These are phyloP conservation scores for Corymbia citriodora DNA, from an alignment of 441 rosid genomes.

Conservation along the genomic window DNA sequence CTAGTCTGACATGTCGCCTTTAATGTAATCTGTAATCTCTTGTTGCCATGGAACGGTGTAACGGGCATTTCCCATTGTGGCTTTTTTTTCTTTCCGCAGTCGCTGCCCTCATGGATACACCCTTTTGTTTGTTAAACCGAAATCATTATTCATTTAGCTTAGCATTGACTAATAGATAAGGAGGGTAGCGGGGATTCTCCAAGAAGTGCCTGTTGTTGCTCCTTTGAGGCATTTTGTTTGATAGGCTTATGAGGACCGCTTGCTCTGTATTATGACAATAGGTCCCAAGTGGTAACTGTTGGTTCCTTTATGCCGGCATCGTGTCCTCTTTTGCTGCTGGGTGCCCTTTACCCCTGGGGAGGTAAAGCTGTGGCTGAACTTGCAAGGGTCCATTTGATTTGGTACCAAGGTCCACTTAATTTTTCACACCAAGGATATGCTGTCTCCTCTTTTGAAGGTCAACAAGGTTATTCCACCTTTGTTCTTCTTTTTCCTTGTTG, in stretches of 20 bases:
- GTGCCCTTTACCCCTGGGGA: not conserved
- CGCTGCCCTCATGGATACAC: not conserved
- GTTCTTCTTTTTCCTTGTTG: not conserved
- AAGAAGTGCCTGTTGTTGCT: not conserved
- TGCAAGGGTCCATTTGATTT: not conserved
- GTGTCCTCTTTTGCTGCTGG: not conserved
- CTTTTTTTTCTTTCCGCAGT: not conserved
- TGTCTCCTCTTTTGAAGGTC: not conserved
- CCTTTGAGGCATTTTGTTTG: not conserved
- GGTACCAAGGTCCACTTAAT: not conserved
- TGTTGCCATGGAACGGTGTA: not conserved
- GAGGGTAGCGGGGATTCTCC: not conserved
- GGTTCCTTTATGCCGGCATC: not conserved
- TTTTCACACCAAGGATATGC: not conserved
- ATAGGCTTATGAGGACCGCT: not conserved
- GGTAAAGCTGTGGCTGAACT: not conserved
- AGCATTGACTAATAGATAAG: not conserved
- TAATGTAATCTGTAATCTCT: not conserved
- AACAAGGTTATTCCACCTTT: not conserved
- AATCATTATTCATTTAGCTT: not conserved
- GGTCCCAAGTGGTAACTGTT: not conserved
- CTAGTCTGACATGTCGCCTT: not conserved
- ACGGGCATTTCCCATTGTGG: not conserved
- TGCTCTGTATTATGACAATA: not conserved
- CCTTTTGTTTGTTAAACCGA: not conserved